phyloP scores from a whole-genome alignment of 257 asterid genomes.

The Apocynum venetum region DNA sequence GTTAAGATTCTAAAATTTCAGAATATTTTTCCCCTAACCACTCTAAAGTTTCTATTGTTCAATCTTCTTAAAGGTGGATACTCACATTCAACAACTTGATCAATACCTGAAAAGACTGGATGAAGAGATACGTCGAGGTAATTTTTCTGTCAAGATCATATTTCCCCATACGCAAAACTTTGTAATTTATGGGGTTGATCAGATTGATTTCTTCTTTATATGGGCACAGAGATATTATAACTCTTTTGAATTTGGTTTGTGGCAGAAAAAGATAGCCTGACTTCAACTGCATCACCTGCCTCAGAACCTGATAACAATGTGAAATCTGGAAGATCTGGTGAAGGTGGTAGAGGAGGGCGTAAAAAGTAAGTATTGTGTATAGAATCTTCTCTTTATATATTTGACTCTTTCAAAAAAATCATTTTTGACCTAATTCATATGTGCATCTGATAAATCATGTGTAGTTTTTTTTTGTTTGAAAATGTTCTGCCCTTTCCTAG shows the following conservation, averaged over 20 bases:
- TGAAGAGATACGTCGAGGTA: conserved; percentile 86
- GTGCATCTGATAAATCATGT: background rate
- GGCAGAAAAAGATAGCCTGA: conserved; percentile 69
- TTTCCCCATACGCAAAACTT: background rate
- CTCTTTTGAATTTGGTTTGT: conserved; percentile 14
- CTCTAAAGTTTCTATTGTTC: background rate
- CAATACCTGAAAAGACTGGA: conserved; percentile 80
- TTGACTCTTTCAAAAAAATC: background rate
- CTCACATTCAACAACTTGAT: conserved; percentile 94
- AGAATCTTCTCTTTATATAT: background rate
- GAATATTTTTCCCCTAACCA: background rate
- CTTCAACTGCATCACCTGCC: conserved; percentile 49
- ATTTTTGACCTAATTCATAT: background rate
- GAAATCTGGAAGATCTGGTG: conserved; percentile 65
- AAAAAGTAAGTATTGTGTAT: conserved; percentile 50
- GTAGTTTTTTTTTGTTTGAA: background rate
- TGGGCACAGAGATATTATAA: background rate
- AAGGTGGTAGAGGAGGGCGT: conserved; percentile 89
- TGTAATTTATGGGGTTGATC: background rate
- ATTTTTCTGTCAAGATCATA: background rate
- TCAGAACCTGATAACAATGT: conserved; percentile 47
- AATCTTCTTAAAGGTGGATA: conserved; percentile 55
- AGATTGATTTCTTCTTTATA: background rate
- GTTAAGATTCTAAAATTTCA: conserved; percentile 2
- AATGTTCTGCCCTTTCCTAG: too few relatives aligned